Evolutionary conservation across 768 basidiomycete species (phyloP).

Genomic region (Lentinula sp.): DNA sequence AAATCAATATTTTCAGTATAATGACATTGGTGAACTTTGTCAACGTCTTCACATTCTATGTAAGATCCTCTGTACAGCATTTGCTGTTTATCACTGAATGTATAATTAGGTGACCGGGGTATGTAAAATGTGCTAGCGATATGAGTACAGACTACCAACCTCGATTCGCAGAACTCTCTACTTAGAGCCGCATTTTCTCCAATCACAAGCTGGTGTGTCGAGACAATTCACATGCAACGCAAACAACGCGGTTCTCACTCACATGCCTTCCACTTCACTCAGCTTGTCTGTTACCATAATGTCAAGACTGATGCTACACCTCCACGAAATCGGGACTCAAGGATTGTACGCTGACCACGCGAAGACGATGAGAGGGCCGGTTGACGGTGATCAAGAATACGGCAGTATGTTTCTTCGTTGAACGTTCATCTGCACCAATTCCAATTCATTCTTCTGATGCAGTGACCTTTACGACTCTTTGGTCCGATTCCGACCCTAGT

Average conservation of each 20-base stretch:
- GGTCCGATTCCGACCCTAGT: neutral
- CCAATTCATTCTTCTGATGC: neutral
- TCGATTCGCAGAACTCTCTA: neutral
- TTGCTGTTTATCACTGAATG: neutral
- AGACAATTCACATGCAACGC: neutral
- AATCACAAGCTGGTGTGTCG: neutral
- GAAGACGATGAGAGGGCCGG: neutral
- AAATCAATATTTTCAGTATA: neutral
- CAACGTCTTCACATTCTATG: conserved; percentile 1
- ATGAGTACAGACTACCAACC: too few species aligned
- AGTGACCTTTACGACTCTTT: neutral
- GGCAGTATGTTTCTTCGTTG: neutral
- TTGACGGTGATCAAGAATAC: neutral
- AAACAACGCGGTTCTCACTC: neutral
- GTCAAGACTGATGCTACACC: conserved; percentile 2
- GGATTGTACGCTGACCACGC: neutral
- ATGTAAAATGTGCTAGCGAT: neutral
- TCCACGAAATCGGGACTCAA: neutral
- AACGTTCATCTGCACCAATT: neutral
- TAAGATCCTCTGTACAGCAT: neutral
- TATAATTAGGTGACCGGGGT: neutral
- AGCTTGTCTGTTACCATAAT: conserved; percentile 2
- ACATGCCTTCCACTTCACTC: too few species aligned
- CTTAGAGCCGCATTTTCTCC: neutral
- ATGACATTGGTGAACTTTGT: neutral